phyloP scores from a whole-genome alignment of 805 yeast species.

The Ogataea pilisensis region DNA sequence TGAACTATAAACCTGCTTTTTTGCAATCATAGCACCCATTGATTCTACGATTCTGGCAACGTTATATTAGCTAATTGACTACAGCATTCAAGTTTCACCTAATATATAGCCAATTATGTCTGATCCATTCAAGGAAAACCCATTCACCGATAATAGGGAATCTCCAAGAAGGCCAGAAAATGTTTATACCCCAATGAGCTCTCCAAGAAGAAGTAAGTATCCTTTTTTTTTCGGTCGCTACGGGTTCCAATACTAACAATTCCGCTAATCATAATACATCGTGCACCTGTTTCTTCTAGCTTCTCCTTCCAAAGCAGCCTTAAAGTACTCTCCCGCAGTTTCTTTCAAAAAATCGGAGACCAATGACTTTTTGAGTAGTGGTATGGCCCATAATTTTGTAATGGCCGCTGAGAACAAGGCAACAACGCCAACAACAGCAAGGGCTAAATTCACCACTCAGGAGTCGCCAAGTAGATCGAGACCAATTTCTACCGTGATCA shows the following conservation, averaged over 20 bases:
- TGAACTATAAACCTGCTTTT: too few species aligned
- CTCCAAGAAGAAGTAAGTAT: slow-evolving; percentile 27
- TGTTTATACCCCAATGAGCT: slow-evolving; percentile 27
- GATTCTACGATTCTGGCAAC: too few species aligned
- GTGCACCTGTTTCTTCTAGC: slow-evolving; percentile 1
- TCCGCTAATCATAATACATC: too few species aligned
- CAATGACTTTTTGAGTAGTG: slow-evolving; percentile 26
- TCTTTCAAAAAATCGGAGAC: slow-evolving; percentile 32
- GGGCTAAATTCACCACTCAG: slow-evolving; percentile 62
- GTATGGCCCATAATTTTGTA: slow-evolving; percentile 36
- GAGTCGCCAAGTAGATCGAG: slow-evolving; percentile 69
- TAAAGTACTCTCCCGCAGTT: slow-evolving; percentile 42
- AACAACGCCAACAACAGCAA: slow-evolving; percentile 55
- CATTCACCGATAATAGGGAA: slow-evolving; percentile 21
- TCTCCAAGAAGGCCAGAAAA: slow-evolving; percentile 31
- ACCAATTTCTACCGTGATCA: slow-evolving; percentile 46
- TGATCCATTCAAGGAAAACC: slow-evolving; percentile 26
- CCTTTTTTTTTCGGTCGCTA: neutral
- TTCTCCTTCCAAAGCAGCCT: slow-evolving; percentile 35
- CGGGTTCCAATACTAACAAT: slow-evolving; percentile 1
- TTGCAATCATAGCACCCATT: too few species aligned
- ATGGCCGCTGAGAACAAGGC: slow-evolving; percentile 31
- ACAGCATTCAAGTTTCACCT: neutral
- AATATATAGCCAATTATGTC: slow-evolving; percentile 22
- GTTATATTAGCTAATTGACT: neutral